phyloP scores from a whole-genome alignment of 2,329 filamentous ascomycete genomes.

The Botryotinia convoluta region DNA sequence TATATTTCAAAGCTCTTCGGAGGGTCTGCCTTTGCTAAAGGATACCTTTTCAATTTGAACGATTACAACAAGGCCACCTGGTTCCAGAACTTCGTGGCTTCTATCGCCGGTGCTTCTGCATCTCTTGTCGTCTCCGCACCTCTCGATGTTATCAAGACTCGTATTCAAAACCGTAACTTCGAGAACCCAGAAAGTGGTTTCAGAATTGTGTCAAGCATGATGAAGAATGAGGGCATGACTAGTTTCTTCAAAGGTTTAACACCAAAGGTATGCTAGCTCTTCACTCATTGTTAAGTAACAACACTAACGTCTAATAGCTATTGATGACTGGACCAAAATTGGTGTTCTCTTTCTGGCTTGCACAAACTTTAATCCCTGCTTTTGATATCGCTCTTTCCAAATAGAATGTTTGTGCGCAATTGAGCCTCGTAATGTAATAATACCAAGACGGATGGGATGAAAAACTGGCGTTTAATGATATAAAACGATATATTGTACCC shows the following conservation, averaged over 20 bases:
- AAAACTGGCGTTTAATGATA: constrained; percentile 18
- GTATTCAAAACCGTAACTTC: constrained; percentile 98
- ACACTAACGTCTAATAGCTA: constrained; percentile 51
- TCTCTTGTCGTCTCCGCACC: constrained; percentile 96
- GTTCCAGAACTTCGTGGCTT: constrained; percentile 96
- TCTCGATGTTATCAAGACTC: constrained; percentile 95
- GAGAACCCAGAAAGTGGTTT: constrained; percentile 95
- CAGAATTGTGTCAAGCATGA: constrained; percentile 89
- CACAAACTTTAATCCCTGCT: constrained; percentile 93
- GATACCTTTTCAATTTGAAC: constrained; percentile 83
- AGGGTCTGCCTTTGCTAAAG: constrained; percentile 95
- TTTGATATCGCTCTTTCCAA: constrained; percentile 61
- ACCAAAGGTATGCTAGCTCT: constrained; percentile 64
- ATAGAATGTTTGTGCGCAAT: constrained; percentile 20
- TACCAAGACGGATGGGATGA: constrained; percentile 22
- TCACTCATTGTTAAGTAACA: neutral
- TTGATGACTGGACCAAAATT: constrained; percentile 99
- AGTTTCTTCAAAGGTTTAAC: constrained; percentile 98
- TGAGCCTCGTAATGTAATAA: constrained; percentile 15
- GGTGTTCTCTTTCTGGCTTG: constrained; percentile 99
- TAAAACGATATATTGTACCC: constrained; percentile 23
- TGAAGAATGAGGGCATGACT: constrained; percentile 77
- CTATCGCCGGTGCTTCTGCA: constrained; percentile 89
- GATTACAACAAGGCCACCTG: constrained; percentile 96
- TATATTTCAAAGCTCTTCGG: constrained; percentile 73